Evolutionary conservation across 495 filamentous ascomycete genomes (phyloP).

Genomic region (Penicillium verhagenii): DNA sequence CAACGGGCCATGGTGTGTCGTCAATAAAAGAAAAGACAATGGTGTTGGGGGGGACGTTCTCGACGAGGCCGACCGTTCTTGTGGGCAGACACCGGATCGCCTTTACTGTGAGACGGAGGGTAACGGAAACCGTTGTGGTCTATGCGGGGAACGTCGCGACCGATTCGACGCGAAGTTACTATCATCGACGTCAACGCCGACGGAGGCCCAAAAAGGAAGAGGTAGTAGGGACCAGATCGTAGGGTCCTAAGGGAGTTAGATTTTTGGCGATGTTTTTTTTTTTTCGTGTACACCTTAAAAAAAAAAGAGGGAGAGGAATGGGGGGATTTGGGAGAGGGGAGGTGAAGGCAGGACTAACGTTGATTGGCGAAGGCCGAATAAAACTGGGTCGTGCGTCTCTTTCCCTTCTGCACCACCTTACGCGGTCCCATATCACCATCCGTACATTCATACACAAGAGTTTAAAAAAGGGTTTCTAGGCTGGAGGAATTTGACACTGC

Average conservation of each 20-base stretch:
- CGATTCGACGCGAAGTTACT: constrained; percentile 37
- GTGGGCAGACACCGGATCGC: not conserved
- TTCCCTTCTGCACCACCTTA: constrained; percentile 4
- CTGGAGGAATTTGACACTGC: not conserved
- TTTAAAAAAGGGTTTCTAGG: not conserved
- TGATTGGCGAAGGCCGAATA: constrained; percentile 18
- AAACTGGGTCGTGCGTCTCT: constrained; percentile 11
- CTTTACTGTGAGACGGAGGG: constrained; percentile 20
- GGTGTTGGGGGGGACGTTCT: not conserved
- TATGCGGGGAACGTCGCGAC: constrained; percentile 44
- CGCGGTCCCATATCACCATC: not conserved
- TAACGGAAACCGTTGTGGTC: constrained; percentile 25
- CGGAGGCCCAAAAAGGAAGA: constrained; percentile 22
- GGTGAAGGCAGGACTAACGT: constrained; percentile 13
- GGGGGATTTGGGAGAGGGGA: constrained; percentile 13
- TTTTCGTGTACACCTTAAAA: constrained; percentile 2
- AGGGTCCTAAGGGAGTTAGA: not conserved
- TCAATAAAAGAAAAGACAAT: not conserved
- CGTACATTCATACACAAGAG: too few species aligned
- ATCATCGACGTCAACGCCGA: constrained; percentile 35
- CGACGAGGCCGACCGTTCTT: not conserved
- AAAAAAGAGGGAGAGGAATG: constrained; percentile 14
- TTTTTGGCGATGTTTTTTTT: not conserved
- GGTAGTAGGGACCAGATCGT: constrained; percentile 1
- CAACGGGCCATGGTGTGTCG: constrained; percentile 42